phyloP scores from a whole-genome alignment of 495 filamentous ascomycete species.

The Bacidia gigantensis region DNA sequence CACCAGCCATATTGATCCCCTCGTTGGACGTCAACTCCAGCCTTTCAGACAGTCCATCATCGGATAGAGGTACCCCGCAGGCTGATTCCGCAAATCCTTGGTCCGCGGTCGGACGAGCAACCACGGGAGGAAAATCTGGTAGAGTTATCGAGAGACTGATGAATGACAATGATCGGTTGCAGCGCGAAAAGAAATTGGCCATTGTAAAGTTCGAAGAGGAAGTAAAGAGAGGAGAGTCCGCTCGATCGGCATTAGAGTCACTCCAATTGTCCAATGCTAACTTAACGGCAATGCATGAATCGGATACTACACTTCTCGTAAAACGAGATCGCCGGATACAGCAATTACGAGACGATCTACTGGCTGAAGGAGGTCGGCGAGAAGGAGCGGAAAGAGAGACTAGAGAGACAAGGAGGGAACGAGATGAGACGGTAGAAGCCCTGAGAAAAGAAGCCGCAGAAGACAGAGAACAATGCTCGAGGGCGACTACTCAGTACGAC shows the following conservation, averaged over 20 bases:
- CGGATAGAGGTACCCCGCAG: constrained; percentile 24
- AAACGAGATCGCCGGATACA: constrained; percentile 73
- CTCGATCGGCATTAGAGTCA: constrained; percentile 54
- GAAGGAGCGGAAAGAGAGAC: constrained; percentile 48
- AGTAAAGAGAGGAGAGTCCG: constrained; percentile 49
- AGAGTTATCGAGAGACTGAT: constrained; percentile 82
- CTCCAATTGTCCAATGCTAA: constrained; percentile 62
- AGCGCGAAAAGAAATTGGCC: constrained; percentile 65
- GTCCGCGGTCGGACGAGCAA: constrained; percentile 69
- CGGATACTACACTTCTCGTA: constrained; percentile 55
- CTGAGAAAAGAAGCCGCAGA: constrained; percentile 50
- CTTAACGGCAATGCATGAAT: constrained; percentile 48
- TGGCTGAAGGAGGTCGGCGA: constrained; percentile 50
- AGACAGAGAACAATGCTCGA: constrained; percentile 40
- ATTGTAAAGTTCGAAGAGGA: constrained; percentile 34
- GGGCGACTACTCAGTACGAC: constrained; percentile 50
- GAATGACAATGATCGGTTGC: constrained; percentile 74
- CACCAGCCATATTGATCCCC: background rate
- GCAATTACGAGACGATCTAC: constrained; percentile 50
- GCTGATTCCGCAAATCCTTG: constrained; percentile 35
- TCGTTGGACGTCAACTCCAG: constrained; percentile 18
- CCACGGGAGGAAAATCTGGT: constrained; percentile 69
- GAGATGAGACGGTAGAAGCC: constrained; percentile 38
- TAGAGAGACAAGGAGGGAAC: constrained; percentile 46
- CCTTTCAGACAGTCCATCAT: constrained; percentile 17